These are phyloP conservation scores for Nakazawaea wyomingensis DNA, from an alignment of 805 yeast species.

Conservation along the genomic window DNA sequence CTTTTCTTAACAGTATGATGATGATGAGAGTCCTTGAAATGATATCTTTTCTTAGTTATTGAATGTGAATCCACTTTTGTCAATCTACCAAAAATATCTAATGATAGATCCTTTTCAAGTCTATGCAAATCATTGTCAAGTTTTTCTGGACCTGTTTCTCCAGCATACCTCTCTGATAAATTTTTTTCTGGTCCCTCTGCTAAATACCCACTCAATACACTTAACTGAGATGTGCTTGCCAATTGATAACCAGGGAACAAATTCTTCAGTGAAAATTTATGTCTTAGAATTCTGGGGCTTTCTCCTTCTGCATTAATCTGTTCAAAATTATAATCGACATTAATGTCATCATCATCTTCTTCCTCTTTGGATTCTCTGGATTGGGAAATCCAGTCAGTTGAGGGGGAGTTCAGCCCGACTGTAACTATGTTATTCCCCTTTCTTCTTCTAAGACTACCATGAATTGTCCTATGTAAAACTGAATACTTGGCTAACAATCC, in stretches of 20 bases:
- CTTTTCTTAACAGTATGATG: background rate
- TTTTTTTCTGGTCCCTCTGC: background rate
- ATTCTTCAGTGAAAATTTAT: conserved; percentile 1
- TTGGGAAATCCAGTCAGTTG: no score
- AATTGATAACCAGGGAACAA: conserved; percentile 1
- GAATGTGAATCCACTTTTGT: no score
- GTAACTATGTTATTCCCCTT: no score
- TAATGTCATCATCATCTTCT: background rate
- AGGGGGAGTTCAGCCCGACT: no score
- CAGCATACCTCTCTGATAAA: conserved; percentile 3
- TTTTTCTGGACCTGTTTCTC: conserved; percentile 1
- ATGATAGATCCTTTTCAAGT: background rate
- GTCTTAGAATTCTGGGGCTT: no score
- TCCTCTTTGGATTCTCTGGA: background rate
- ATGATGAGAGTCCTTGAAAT: background rate
- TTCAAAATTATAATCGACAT: no score
- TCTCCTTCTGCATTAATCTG: no score
- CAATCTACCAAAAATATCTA: background rate
- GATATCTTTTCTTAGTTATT: background rate
- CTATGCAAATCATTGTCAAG: conserved; percentile 1
- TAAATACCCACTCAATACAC: conserved; percentile 1
- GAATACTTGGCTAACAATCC: background rate
- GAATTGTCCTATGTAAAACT: background rate
- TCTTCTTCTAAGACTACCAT: background rate
- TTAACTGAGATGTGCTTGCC: background rate